These are phyloP conservation scores for Stephanodiscus minutulus DNA, from an alignment of 108 stramenopile genomes.

Conservation along the genomic window DNA sequence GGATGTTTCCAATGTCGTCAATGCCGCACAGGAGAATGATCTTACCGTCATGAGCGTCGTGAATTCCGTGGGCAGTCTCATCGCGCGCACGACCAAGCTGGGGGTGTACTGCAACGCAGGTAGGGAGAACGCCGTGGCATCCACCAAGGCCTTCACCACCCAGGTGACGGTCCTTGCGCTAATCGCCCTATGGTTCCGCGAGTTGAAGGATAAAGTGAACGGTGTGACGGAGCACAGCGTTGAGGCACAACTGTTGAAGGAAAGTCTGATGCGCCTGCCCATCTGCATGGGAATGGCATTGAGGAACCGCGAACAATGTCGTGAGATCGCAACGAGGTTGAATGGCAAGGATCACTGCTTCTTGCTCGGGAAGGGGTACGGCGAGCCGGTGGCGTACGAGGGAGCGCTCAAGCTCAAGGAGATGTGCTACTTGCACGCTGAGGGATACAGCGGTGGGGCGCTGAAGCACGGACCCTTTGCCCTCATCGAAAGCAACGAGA, in stretches of 20 bases:
- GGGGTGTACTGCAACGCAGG: constrained; percentile 99
- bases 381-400: constrained; percentile 95
- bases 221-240: constrained; percentile 56
- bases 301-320: constrained; percentile 87
- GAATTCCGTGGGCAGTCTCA: constrained; percentile 96
- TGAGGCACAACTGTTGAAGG: constrained; percentile 69
- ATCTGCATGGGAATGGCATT: constrained; percentile 98
- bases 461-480: constrained; percentile 99
- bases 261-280: constrained; percentile 94
- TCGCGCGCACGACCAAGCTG: constrained; percentile 94
- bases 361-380: constrained; percentile 95
- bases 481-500: constrained; percentile 86
- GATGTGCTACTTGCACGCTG: constrained; percentile 99
- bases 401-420: constrained; percentile 99
- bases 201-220: constrained; percentile 71
- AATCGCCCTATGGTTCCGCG: constrained; percentile 95
- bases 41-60: constrained; percentile 92
- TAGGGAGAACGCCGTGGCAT: constrained; percentile 99
- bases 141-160: constrained; percentile 99
- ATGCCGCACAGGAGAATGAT: constrained; percentile 80
- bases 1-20: constrained; percentile 93
- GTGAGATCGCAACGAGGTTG: constrained; percentile 76
- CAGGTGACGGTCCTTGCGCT: constrained; percentile 98
- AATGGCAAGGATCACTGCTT: constrained; percentile 94
- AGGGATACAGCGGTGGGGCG: constrained; percentile 98